These are phyloP conservation scores for Pterula multifida DNA, from an alignment of 1,284 basidiomycete genomes.

Conservation along the genomic window DNA sequence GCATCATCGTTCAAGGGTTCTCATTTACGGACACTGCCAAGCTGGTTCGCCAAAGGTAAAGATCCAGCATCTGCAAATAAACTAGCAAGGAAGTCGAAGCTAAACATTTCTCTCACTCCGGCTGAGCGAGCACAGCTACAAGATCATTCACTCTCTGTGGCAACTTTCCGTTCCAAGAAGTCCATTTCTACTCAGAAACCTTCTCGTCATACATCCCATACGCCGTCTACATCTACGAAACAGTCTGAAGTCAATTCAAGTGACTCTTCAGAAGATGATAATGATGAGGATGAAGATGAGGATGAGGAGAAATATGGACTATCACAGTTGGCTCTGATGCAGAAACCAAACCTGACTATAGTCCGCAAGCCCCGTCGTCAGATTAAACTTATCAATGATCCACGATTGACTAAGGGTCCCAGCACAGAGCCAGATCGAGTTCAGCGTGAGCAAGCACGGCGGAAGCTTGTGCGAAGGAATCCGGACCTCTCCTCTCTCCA, in stretches of 20 bases:
- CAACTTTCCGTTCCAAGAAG: background rate
- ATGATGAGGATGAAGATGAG: background rate
- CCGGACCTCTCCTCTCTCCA: conserved; percentile 80
- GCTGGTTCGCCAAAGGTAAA: conserved; percentile 26
- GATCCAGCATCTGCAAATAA: conserved; percentile 38
- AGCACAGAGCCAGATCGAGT: conserved; percentile 33
- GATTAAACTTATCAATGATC: conserved; percentile 59
- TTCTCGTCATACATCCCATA: background rate
- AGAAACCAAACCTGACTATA: conserved; percentile 8
- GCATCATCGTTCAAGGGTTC: background rate
- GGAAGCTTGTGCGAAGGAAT: conserved; percentile 60
- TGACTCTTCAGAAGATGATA: background rate
- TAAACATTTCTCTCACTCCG: background rate
- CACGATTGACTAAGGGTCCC: conserved; percentile 27
- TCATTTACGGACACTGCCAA: background rate
- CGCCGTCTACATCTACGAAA: background rate
- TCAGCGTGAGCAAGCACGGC: conserved; percentile 49
- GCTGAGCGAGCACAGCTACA: background rate
- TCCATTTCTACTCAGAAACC: background rate
- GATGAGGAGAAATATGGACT: background rate
- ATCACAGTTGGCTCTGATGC: conserved; percentile 8
- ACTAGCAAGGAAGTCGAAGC: background rate
- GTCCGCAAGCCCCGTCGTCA: conserved; percentile 33
- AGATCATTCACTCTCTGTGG: background rate
- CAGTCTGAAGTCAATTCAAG: background rate